Evolutionary conservation across 2,329 filamentous ascomycete genomes (phyloP).

Genomic region (Colletotrichum sansevieriae): DNA sequence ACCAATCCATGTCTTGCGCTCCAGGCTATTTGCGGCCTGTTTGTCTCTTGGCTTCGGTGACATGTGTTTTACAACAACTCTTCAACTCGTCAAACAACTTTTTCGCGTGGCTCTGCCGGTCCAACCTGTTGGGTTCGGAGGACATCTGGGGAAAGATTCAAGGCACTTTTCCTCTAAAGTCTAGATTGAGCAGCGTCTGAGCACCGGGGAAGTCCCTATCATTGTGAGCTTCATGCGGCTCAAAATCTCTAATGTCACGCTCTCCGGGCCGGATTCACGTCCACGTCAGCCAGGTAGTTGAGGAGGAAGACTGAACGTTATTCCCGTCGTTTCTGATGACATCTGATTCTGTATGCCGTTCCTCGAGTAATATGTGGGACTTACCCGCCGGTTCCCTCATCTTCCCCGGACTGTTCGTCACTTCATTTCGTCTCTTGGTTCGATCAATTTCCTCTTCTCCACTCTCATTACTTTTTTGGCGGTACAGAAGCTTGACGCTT

Average conservation of each 20-base stretch:
- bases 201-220: conserved; percentile 16
- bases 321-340: conserved; percentile 13
- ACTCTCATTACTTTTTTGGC: neutral
- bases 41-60: neutral
- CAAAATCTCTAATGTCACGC: conserved; percentile 10
- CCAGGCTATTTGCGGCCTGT: neutral
- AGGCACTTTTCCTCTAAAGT: neutral
- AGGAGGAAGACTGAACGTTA: conserved; percentile 6
- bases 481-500: conserved; percentile 29
- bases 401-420: conserved; percentile 23
- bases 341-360: conserved; percentile 10
- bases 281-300: conserved; percentile 17
- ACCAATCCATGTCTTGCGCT: conserved; percentile 19
- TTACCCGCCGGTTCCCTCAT: conserved; percentile 15
- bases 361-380: neutral
- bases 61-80: conserved; percentile 13
- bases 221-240: conserved; percentile 18
- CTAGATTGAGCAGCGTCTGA: neutral
- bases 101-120: conserved; percentile 10
- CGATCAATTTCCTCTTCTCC: neutral
- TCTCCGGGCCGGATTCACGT: conserved; percentile 28
- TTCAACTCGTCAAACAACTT: conserved; percentile 6
- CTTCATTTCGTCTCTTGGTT: conserved; percentile 3
- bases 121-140: conserved; percentile 10
- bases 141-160: neutral